Percentiles rank a stretch among this genome's conserved stretches.
Conservation (phyloP, 2,329 filamentous ascomycete genomes). For the Plenodomus tracheiphilus region DNA sequence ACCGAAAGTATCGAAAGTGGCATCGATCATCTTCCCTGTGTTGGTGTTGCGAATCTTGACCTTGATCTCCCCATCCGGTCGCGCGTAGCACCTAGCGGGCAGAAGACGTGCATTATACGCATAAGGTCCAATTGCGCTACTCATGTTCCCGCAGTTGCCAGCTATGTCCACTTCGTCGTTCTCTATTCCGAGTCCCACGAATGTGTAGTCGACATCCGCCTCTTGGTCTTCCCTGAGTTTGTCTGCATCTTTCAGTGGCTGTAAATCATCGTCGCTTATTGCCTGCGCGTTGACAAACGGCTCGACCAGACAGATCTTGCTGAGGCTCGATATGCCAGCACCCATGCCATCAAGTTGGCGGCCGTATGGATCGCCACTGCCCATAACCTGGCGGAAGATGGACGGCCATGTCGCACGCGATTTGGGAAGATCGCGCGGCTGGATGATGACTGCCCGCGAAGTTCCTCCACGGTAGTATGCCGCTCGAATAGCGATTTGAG, state of each 20-base stretch:
- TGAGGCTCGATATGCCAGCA: conserved; percentile 68
- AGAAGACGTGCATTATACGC: conserved; percentile 61
- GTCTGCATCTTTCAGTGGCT: neutral
- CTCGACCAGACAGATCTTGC: conserved; percentile 71
- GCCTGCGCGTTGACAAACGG: conserved; percentile 16
- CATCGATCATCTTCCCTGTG: conserved; percentile 65
- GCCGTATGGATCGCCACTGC: conserved; percentile 67
- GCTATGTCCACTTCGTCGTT: conserved; percentile 65
- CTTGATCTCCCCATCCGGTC: conserved; percentile 44
- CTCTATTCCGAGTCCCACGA: conserved; percentile 68
- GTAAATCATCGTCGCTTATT: neutral
- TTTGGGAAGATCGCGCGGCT: conserved; percentile 55
- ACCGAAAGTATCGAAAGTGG: conserved; percentile 58
- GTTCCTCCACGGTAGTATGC: conserved; percentile 70
- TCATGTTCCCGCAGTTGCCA: conserved; percentile 79
- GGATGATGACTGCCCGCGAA: conserved; percentile 68
- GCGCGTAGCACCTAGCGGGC: conserved; percentile 27
- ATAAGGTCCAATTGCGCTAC: conserved; percentile 68
- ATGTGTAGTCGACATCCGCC: conserved; percentile 69
- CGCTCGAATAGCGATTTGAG: conserved; percentile 43
- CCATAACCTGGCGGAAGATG: conserved; percentile 63
- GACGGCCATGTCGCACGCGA: conserved; percentile 52
- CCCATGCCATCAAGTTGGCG: conserved; percentile 75
- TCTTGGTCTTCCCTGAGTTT: conserved; percentile 3
- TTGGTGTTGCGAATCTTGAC: conserved; percentile 73